These are phyloP conservation scores for Termitomyces sp. DNA, from an alignment of 768 basidiomycete species.

Conservation along the genomic window DNA sequence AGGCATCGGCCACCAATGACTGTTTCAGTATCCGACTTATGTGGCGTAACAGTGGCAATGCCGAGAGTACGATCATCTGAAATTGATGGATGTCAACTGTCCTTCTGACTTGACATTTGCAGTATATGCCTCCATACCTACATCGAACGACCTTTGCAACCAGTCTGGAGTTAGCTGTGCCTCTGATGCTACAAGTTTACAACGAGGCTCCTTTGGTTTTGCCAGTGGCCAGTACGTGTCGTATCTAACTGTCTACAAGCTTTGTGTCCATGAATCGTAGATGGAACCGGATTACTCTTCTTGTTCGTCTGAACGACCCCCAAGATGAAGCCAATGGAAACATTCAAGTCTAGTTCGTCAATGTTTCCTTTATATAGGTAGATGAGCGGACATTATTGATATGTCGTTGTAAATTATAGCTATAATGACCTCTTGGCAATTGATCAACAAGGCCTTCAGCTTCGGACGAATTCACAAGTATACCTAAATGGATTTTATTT, in stretches of 20 bases:
- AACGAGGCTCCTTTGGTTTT: conserved; percentile 62
- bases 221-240: conserved; percentile 51
- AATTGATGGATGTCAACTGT: not conserved
- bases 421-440: conserved; percentile 66
- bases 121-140: conserved; percentile 82
- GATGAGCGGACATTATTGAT: not conserved
- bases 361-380: conserved; percentile 2
- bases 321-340: conserved; percentile 65
- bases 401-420: conserved; percentile 27
- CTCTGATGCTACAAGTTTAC: conserved; percentile 64
- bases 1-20: conserved; percentile 49
- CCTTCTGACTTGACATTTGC: not conserved
- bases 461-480: conserved; percentile 49
- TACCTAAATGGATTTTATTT: conserved; percentile 69
- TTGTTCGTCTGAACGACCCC: conserved; percentile 75
- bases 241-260: conserved; percentile 1
- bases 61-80: conserved; percentile 53
- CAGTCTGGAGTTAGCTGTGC: conserved; percentile 57
- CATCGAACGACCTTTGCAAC: conserved; percentile 52
- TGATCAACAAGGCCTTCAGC: conserved; percentile 52
- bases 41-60: conserved; percentile 62
- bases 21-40: conserved; percentile 74
- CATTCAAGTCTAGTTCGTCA: conserved; percentile 57
- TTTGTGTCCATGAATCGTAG: conserved; percentile 22
- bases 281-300: conserved; percentile 66